Evolutionary conservation across 2,329 filamentous ascomycete species (phyloP), one percentile per base, ranked within the genome.

Genomic region (Paecilomyces formosus): DNA sequence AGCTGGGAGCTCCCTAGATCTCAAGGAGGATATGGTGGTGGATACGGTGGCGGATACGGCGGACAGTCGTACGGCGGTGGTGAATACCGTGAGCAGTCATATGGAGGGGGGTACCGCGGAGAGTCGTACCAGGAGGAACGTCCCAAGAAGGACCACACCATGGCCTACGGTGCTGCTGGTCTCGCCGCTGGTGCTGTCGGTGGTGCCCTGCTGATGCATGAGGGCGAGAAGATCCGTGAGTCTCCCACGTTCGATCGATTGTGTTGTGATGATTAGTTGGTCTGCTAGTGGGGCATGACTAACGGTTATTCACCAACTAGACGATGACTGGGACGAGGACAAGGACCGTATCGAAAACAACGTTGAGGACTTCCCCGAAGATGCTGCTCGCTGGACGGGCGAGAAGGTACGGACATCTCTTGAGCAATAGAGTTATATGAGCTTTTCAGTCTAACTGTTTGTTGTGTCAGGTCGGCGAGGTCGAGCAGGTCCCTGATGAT

Each of bases 131-230:
- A 57, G 57, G 49, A 63, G 53, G 53, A 60, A 39, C 54, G 64
- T 51, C 59, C 60, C 31, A 61, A 72, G 60, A 67, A 72, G 58
- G 63, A 66, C 56, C 66, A 73, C 56, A 65, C 65, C 26, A 54
- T 73, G 61, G 63, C 70, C 45, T 77, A 77, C 61, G 72, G 70
- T 8, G 74, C 71, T 1, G 63, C 74, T 18, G 78, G 74, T 31
- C 75, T 69, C 2, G 77, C 69, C 21, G 73, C 72, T 1, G 78
- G 78, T 3, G 55, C 77, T 18, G 70, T 73, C 8, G 78, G 75
- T 15, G 77, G 77, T 57, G 78, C 76, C 51, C 58, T 79, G 56
- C 63, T 78, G 56, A 77, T 76, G 73, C 74, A 80, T 59, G 78
- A 79, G 58, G 76, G 75, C 4, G 69, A 77, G 56, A 71, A 78